These are phyloP conservation scores for Eucalyptus fibrosa DNA, from an alignment of 345 rosid species.

Conservation along the genomic window DNA sequence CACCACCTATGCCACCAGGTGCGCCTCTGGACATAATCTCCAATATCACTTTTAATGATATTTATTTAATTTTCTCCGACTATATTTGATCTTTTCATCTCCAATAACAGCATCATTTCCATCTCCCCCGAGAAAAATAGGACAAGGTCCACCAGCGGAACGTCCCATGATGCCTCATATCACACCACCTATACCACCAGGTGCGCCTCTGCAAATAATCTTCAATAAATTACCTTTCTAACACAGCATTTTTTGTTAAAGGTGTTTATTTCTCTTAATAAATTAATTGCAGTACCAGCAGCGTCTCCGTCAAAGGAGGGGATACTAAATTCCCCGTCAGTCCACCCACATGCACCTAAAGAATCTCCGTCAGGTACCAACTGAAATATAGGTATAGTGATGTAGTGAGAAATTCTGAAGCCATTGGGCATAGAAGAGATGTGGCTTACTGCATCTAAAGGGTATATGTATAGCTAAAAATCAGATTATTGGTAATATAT, in stretches of 20 bases:
- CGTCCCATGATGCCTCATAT: neutral
- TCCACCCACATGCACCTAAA: constrained; percentile 20
- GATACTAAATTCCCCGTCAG: constrained; percentile 17
- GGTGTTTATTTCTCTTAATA: neutral
- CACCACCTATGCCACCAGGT: neutral
- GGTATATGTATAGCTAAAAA: neutral
- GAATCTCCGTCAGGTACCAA: constrained; percentile 40
- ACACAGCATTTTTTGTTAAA: neutral
- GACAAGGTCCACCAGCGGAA: neutral
- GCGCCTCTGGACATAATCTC: neutral
- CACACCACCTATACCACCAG: neutral
- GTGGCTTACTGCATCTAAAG: neutral
- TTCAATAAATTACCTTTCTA: neutral
- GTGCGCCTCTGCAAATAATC: neutral
- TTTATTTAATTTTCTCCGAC: neutral
- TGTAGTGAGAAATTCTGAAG: neutral
- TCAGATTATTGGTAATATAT: neutral
- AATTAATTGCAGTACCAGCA: constrained; percentile 8
- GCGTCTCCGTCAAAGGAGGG: constrained; percentile 23
- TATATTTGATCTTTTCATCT: neutral
- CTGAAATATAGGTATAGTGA: neutral
- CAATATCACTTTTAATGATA: neutral
- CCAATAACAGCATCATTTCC: neutral
- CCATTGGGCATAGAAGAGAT: neutral
- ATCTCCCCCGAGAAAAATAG: neutral